These are phyloP conservation scores for Magnaporthiopsis incrustans DNA, from an alignment of 2,329 filamentous ascomycete species.

Conservation along the genomic window DNA sequence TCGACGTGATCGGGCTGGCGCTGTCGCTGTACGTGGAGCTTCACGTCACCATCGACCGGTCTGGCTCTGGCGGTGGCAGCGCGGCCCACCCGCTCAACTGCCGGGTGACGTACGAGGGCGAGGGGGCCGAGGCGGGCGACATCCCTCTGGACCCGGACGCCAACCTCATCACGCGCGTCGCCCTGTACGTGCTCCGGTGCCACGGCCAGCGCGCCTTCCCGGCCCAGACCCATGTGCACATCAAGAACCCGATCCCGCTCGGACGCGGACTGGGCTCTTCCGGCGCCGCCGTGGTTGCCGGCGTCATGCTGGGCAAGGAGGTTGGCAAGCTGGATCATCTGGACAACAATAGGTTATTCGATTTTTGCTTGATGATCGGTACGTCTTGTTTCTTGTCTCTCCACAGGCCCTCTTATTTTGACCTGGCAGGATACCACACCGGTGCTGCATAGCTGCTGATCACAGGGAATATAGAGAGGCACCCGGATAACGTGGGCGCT, in stretches of 20 bases:
- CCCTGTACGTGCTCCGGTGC: constrained; percentile 89
- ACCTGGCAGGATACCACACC: no score
- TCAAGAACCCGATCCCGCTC: constrained; percentile 90
- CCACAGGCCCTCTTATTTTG: no score
- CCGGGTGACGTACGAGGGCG: constrained; percentile 81
- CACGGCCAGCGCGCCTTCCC: constrained; percentile 83
- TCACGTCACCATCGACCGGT: constrained; percentile 65
- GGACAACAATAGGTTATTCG: constrained; percentile 74
- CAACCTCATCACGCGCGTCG: constrained; percentile 91
- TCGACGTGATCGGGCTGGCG: constrained; percentile 94
- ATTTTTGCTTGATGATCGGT: constrained; percentile 97
- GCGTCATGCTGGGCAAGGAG: constrained; percentile 87
- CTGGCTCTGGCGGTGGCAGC: constrained; percentile 14
- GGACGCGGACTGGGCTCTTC: constrained; percentile 91
- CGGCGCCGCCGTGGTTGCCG: constrained; percentile 89
- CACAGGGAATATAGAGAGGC: constrained; percentile 50
- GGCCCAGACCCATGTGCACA: constrained; percentile 79
- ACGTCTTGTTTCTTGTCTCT: constrained; percentile 20
- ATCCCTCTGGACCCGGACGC: constrained; percentile 77
- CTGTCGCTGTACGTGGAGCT: constrained; percentile 92
- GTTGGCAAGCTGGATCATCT: constrained; percentile 70
- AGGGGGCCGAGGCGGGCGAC: constrained; percentile 60
- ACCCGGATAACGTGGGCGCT: constrained; percentile 91
- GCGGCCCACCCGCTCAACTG: constrained; percentile 67
- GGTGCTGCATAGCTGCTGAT: not conserved